Conservation (phyloP, 2,329 filamentous ascomycete species). For the Diatrype stigma region DNA sequence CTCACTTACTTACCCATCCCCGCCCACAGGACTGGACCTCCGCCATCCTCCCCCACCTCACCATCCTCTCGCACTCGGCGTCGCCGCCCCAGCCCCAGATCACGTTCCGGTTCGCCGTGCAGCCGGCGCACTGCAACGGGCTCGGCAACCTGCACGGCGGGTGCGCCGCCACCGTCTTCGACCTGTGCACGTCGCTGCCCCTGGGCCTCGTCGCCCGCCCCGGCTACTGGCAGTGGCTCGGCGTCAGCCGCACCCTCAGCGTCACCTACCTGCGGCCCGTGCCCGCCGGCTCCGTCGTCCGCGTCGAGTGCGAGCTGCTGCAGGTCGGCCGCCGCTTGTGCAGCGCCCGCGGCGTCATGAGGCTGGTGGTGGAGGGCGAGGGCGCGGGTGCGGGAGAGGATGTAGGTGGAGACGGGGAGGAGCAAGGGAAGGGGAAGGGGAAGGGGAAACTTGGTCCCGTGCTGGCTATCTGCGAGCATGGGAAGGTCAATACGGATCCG, state of each 20-base stretch:
- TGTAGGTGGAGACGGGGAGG: too few relatives aligned
- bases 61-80: constrained; percentile 33
- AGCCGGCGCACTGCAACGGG: constrained; percentile 49
- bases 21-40: constrained; percentile 40
- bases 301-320: constrained; percentile 43
- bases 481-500: constrained; percentile 50
- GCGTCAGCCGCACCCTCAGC: constrained; percentile 62
- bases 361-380: too few relatives aligned
- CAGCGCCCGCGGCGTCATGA: constrained; percentile 43
- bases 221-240: constrained; percentile 58
- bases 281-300: constrained; percentile 40
- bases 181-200: constrained; percentile 58
- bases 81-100: constrained; percentile 33
- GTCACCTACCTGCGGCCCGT: constrained; percentile 65
- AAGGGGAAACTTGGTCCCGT: constrained; percentile 34
- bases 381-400: too few relatives aligned
- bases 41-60: constrained; percentile 37
- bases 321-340: constrained; percentile 42
- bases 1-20: not conserved
- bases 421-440: not conserved
- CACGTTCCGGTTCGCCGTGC: constrained; percentile 46
- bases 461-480: constrained; percentile 47
- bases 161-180: constrained; percentile 63
- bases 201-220: constrained; percentile 52
- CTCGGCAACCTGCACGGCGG: constrained; percentile 56